phyloP scores from a whole-genome alignment of 73 alveolate genomes.

The Loxodes magnus region DNA sequence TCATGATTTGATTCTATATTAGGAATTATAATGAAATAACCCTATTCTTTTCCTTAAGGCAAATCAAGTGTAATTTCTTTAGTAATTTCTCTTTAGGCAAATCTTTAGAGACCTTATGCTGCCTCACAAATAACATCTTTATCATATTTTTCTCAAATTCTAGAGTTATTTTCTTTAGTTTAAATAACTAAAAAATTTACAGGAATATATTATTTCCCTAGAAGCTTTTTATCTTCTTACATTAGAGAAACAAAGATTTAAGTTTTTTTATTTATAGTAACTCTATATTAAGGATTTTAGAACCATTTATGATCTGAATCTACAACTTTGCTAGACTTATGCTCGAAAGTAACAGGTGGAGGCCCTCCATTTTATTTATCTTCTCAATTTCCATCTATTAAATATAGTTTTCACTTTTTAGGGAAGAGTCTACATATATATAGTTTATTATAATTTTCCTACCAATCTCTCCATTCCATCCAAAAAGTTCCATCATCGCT shows the following conservation, averaged over 20 bases:
- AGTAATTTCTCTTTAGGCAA: conserved; percentile 74
- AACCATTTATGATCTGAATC: conserved; percentile 98
- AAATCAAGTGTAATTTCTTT: conserved; percentile 38
- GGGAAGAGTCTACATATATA: conserved; percentile 96
- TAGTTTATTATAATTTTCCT: conserved; percentile 77
- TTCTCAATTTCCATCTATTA: conserved; percentile 88
- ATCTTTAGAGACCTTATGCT: conserved; percentile 54
- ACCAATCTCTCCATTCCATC: conserved; percentile 97
- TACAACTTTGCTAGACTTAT: conserved; percentile 41
- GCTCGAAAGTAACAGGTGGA: conserved; percentile 65
- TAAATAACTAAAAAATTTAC: conserved; percentile 84
- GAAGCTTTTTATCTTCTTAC: conserved; percentile 95
- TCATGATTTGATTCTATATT: conserved; percentile 24
- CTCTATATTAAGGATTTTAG: conserved; percentile 90
- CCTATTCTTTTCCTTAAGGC: conserved; percentile 63
- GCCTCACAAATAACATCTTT: conserved; percentile 77
- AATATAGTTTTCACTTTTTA: conserved; percentile 84
- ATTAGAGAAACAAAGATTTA: conserved; percentile 83
- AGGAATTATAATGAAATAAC: conserved; percentile 55
- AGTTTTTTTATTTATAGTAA: conserved; percentile 83
- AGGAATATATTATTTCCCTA: conserved; percentile 81
- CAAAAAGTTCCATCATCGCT: conserved; percentile 98
- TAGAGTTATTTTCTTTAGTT: conserved; percentile 75
- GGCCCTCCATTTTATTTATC: conserved; percentile 97
- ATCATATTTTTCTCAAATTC: conserved; percentile 92